Conservation (phyloP, 129 eudicot genomes). For the Smallanthus sonchifolius region DNA sequence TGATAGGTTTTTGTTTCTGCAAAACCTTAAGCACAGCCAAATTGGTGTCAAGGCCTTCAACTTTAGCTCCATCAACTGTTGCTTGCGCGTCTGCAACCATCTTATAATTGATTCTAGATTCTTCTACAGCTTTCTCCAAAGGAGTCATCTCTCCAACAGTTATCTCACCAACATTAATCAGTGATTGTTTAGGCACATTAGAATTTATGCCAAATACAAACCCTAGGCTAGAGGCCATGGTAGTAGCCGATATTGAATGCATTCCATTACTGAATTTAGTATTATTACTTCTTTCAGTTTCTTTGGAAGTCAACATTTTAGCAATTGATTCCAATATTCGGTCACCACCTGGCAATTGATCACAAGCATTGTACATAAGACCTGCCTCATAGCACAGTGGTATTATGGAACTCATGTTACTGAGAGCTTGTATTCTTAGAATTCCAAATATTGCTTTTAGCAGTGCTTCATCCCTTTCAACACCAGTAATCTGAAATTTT, state of each 20-base stretch:
- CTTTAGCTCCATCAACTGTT: constrained; percentile 93
- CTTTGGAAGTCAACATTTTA: constrained; percentile 51
- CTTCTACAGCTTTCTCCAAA: constrained; percentile 72
- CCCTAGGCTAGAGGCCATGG: constrained; percentile 66
- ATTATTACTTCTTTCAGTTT: constrained; percentile 30
- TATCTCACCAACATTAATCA: constrained; percentile 70
- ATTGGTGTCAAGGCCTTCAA: constrained; percentile 91
- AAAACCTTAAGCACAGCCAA: constrained; percentile 83
- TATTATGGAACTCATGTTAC: constrained; percentile 44
- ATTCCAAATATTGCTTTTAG: constrained; percentile 81
- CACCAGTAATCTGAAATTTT: constrained; percentile 59
- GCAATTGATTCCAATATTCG: constrained; percentile 70
- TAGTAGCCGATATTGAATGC: constrained; percentile 63
- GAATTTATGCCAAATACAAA: constrained; percentile 53
- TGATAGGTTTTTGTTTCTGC: not conserved
- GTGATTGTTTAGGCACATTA: constrained; percentile 26
- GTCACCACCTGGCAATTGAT: constrained; percentile 94
- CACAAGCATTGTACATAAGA: constrained; percentile 87
- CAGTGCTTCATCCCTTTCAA: constrained; percentile 68
- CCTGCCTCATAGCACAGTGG: constrained; percentile 58
- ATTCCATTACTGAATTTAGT: constrained; percentile 38
- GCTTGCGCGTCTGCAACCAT: constrained; percentile 84
- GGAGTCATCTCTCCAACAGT: constrained; percentile 80
- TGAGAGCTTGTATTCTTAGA: constrained; percentile 75
- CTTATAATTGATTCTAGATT: constrained; percentile 70